A percentile compares a stretch with the other conserved stretches of the same genome.
These are phyloP conservation scores for Triangularia setosa DNA, from an alignment of 2,329 filamentous ascomycete species.

Conservation along the genomic window DNA sequence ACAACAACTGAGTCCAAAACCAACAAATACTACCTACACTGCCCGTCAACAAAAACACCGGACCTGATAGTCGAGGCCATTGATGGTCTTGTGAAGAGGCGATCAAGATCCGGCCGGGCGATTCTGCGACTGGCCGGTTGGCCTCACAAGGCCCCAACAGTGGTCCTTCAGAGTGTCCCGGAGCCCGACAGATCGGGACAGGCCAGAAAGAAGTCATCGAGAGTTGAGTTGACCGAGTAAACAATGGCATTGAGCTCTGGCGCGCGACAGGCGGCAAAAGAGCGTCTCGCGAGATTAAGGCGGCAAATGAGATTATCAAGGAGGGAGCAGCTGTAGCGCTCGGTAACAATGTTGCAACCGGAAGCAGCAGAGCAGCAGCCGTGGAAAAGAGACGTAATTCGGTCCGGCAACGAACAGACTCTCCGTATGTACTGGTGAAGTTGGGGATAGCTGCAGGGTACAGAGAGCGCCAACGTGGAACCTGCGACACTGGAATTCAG, in stretches of 20 bases:
- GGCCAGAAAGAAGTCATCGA: constrained; percentile 11
- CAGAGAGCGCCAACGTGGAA: constrained; percentile 13
- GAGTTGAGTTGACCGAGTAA: not conserved
- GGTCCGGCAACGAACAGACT: not conserved
- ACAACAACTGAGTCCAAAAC: not conserved
- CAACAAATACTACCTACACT: constrained; percentile 7
- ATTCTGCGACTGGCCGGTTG: constrained; percentile 23
- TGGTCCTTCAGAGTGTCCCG: constrained; percentile 16
- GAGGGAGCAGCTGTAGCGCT: constrained; percentile 14
- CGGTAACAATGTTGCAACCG: constrained; percentile 14
- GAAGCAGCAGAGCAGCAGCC: not conserved
- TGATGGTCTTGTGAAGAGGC: constrained; percentile 11
- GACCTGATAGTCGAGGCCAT: constrained; percentile 5
- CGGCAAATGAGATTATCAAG: constrained; percentile 21
- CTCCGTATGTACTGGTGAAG: no score
- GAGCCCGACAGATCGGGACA: constrained; percentile 27
- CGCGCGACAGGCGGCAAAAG: constrained; percentile 13
- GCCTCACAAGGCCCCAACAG: constrained; percentile 14
- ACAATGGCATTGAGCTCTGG: constrained; percentile 4
- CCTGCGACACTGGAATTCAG: not conserved
- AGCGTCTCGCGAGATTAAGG: constrained; percentile 13
- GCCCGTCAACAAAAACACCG: constrained; percentile 7
- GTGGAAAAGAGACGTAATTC: not conserved
- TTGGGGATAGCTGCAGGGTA: constrained; percentile 1
- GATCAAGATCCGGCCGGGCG: constrained; percentile 19